Base-by-base conservation (phyloP, 2,329 filamentous ascomycete species). In the Pleomassaria siparia region DNA sequence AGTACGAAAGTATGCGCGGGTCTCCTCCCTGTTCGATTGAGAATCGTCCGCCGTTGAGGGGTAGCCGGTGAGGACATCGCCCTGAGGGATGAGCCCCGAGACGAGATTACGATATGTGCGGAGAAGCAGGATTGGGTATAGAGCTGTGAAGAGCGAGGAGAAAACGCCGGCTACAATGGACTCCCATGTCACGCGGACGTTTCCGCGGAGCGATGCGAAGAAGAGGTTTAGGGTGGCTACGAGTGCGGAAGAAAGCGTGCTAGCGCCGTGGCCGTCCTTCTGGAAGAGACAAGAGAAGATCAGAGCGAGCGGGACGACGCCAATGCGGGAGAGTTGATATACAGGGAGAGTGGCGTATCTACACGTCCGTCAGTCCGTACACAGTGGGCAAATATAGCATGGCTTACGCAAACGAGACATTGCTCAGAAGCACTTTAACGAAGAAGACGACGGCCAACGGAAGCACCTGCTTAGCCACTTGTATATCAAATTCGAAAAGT, bases 271-370 rank as follows among this genome's bases (percentile, higher is more conserved):
- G n/a, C 69, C 69, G 13, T 76, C 72, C 29, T 74, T 73, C 43
- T 73, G 69, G 4, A 80, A 63, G 37, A 75, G 59, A 54, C 75
- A 70, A 21, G 78, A 75, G 56, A 80, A 71, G 53, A 79, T 58
- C 21, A 81, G 66, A 13, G 76, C 72, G 29, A 80, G 62, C 0
- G 79, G 77, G 2, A 79, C 72, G 26, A 78, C 75, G 32, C 72
- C 75, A 32, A 81, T 77, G 28, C 78, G 76, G 13, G 77, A 75
- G 30, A 80, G 67, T 41, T 77, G 72, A 60, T 81, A 81, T 43
- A 79, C 76, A 18, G 76, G 73, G 11, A 80, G 71, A 42, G 76
- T 73, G 12, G 77, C 74, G 51, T 80, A 80, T 44, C 74, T 77
- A 33, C 8, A 15, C n/a, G 15, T 33, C 11, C 12, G 26, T 36